These are phyloP conservation scores for Neurospora crassa DNA, from an alignment of 2,329 filamentous ascomycete genomes.

Conservation along the genomic window DNA sequence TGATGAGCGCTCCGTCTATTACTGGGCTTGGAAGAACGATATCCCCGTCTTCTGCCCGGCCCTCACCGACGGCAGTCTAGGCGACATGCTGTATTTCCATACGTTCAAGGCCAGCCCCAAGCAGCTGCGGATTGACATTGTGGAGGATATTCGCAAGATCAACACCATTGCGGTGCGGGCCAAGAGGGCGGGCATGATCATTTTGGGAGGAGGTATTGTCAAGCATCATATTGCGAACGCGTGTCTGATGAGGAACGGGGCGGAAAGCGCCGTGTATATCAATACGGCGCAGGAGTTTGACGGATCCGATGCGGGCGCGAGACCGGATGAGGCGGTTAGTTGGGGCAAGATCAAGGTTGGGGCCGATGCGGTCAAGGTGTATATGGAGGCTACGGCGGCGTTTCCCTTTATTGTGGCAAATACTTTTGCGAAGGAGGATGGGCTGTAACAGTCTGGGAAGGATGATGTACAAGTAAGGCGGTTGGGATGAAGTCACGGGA, in stretches of 20 bases:
- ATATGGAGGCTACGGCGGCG: constrained; percentile 15
- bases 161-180: constrained; percentile 87
- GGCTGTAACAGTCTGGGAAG: not conserved
- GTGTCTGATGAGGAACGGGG: constrained; percentile 93
- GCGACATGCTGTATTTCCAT: constrained; percentile 98
- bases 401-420: not conserved
- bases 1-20: constrained; percentile 82
- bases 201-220: constrained; percentile 86
- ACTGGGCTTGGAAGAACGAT: constrained; percentile 95
- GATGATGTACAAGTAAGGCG: not conserved
- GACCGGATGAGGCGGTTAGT: constrained; percentile 92
- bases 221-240: constrained; percentile 99
- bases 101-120: constrained; percentile 80
- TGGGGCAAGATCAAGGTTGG: constrained; percentile 97
- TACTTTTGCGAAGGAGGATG: not conserved
- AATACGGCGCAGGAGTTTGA: constrained; percentile 98
- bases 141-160: constrained; percentile 85
- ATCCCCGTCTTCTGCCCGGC: constrained; percentile 97
- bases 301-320: constrained; percentile 87
- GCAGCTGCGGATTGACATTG: constrained; percentile 80
- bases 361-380: constrained; percentile 80
- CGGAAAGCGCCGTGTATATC: constrained; percentile 93
- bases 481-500: not conserved
- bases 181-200: constrained; percentile 86
- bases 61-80: constrained; percentile 86